Base-by-base conservation (phyloP, 768 basidiomycete genomes). In the Inosperma sp. region DNA sequence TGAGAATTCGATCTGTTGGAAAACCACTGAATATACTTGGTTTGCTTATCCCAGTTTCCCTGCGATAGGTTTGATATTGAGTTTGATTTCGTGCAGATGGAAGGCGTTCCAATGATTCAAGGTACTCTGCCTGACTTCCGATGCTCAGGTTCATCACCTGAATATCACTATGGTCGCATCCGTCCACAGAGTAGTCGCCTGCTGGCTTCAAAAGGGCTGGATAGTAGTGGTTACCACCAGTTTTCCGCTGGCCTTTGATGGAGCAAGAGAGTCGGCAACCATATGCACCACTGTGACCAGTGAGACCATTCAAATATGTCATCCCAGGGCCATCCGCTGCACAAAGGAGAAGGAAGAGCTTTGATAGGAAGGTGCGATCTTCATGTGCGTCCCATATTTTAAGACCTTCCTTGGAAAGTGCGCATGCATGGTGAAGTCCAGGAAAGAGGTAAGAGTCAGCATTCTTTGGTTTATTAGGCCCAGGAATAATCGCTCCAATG, bases 21-120 rank as follows among this genome's bases (percentile, higher is more conserved):
- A 73, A 50, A 0, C 68, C 71, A 7, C 51, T 41, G 37, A 74
- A 64, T 3, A 75, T 57, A n/a, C 59, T 70, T 0, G 68, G 71
- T 40, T 69, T 70, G n/a, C 53, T 52, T 1, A 76, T 68, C 0
- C 74, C 72, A 0, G 70, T 72, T 16, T 60, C 45, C 0, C 56
- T 50, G 0, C 62, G 56, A 3, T 39, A 9, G 3, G 30, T 17
- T 27, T 62, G 39, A 25, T 63, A 62, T 14, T 61, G 35, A 0
- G 36, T 36, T 5, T 61, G 46, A 27, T 60, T 67, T 12, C 35
- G 46, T 0, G 62, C 48, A 6, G 39, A 45, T 8, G 56, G 37
- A 5, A 65, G 51, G 19, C 13, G 30, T 4, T n/a, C 13, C 0
- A 66, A 56, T 43, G 40, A 21, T 1, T 27, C n/a, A 2, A 29